Evolutionary conservation across 2,329 filamentous ascomycete species (phyloP).

Genomic region (Dichotomopilus funicola): DNA sequence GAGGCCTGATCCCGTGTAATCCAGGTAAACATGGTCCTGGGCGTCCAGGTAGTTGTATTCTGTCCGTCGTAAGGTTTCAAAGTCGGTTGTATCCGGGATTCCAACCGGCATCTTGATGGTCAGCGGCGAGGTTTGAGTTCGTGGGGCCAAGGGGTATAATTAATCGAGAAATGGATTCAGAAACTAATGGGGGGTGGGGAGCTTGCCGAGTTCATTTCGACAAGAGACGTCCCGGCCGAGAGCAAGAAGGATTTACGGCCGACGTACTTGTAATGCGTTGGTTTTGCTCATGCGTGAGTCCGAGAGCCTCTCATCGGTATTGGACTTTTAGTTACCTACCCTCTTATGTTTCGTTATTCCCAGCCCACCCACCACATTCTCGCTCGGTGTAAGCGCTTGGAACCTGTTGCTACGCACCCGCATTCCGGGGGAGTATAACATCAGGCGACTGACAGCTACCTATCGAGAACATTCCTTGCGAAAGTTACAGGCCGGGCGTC

Average conservation of each 20-base stretch:
- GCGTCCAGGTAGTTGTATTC: conserved; percentile 35
- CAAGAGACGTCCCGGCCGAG: too few species aligned
- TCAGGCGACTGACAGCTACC: too few species aligned
- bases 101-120: conserved; percentile 9
- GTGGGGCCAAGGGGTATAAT: not conserved
- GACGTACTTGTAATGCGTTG: not conserved
- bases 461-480: too few species aligned
- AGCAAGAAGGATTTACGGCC: not conserved
- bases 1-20: conserved; percentile 36
- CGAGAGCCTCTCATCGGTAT: not conserved
- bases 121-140: not conserved
- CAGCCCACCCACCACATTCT: too few species aligned
- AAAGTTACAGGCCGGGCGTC: too few species aligned
- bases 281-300: not conserved
- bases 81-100: conserved; percentile 32
- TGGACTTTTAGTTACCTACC: too few species aligned
- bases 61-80: conserved; percentile 29
- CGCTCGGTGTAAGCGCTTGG: too few species aligned
- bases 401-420: too few species aligned
- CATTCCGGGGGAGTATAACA: too few species aligned
- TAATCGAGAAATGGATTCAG: not conserved
- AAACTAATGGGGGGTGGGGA: not conserved
- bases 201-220: too few species aligned
- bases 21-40: conserved; percentile 35
- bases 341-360: too few species aligned